These are phyloP conservation scores for Trichaptum fuscoviolaceum DNA, from an alignment of 768 basidiomycete genomes.

Conservation along the genomic window DNA sequence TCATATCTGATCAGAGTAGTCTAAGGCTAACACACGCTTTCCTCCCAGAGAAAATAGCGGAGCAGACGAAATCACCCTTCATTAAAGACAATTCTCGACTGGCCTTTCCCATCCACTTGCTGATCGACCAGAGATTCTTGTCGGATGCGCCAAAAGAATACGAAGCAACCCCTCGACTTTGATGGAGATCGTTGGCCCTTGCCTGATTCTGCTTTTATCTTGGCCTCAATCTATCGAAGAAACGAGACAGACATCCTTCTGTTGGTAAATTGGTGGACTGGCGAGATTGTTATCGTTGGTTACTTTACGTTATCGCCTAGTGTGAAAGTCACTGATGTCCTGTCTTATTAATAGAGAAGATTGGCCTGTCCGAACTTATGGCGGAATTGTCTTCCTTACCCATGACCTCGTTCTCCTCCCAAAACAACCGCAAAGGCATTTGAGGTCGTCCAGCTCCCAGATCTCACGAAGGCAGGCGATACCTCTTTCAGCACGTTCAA, in stretches of 20 bases:
- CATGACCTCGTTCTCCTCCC: conserved; percentile 22
- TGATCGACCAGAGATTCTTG: conserved; percentile 12
- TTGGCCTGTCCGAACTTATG: conserved; percentile 13
- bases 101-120: conserved; percentile 19
- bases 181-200: conserved; percentile 20
- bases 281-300: conserved; percentile 17
- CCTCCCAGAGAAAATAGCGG: conserved; percentile 7
- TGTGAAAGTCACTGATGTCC: neutral
- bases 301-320: neutral
- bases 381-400: conserved; percentile 22
- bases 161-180: conserved; percentile 6
- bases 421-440: conserved; percentile 17
- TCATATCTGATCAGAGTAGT: neutral
- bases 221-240: conserved; percentile 8
- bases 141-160: conserved; percentile 10
- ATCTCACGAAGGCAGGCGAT: neutral
- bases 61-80: conserved; percentile 11
- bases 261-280: conserved; percentile 24
- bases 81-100: conserved; percentile 16
- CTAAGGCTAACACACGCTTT: neutral
- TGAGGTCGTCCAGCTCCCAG: conserved; percentile 16
- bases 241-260: conserved; percentile 14
- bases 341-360: conserved; percentile 9
- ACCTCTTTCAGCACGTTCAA: neutral
- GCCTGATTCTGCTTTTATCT: conserved; percentile 17